These are phyloP conservation scores for Globisporangium iwayamae DNA, from an alignment of 352 stramenopile species.

Conservation along the genomic window DNA sequence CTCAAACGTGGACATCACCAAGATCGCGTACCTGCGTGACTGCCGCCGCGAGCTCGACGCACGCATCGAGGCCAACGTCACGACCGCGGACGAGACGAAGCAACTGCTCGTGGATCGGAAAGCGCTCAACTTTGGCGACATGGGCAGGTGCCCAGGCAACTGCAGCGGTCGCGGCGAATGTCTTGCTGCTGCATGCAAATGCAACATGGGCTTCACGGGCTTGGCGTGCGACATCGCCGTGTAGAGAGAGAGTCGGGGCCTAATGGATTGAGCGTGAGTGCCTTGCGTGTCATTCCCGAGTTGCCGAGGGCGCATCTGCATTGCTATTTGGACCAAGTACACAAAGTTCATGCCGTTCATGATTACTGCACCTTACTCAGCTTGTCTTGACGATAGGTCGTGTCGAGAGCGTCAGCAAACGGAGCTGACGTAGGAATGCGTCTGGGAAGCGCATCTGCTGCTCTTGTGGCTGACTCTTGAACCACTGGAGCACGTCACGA, in stretches of 20 bases:
- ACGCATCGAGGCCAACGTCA: conserved; percentile 18
- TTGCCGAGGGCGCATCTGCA: too few relatives aligned
- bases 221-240: conserved; percentile 19
- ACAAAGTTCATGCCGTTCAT: too few relatives aligned
- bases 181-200: conserved; percentile 24
- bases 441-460: conserved; percentile 4
- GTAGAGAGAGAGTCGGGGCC: background rate
- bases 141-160: conserved; percentile 14
- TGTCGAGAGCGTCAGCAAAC: conserved; percentile 11
- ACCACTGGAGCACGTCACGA: conserved; percentile 13
- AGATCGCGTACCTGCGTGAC: conserved; percentile 29
- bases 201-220: conserved; percentile 24
- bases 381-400: background rate
- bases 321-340: too few relatives aligned
- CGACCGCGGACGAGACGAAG: conserved; percentile 10
- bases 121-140: conserved; percentile 20
- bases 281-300: too few relatives aligned
- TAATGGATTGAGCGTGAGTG: too few relatives aligned
- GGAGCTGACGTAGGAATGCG: conserved; percentile 12
- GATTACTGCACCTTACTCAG: too few relatives aligned
- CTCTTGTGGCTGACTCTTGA: conserved; percentile 6
- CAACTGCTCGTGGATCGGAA: conserved; percentile 16
- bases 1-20: conserved; percentile 26
- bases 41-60: conserved; percentile 30
- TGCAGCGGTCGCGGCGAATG: conserved; percentile 25